These are phyloP conservation scores for Scheffersomyces titani DNA, from an alignment of 1,139 yeast species.

Conservation along the genomic window DNA sequence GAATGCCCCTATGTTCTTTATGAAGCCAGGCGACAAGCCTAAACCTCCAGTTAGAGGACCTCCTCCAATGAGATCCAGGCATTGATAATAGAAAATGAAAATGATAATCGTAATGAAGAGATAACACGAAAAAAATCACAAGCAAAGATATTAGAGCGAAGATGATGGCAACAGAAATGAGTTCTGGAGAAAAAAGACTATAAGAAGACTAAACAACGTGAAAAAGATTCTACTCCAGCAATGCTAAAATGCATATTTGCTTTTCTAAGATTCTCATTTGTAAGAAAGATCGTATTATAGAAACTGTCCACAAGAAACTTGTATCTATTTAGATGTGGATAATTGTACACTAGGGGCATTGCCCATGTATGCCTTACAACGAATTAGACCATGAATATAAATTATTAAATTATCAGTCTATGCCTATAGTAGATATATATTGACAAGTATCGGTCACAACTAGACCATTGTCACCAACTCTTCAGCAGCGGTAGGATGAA, in stretches of 20 bases:
- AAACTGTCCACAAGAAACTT: not conserved
- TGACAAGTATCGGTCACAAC: conserved; percentile 3
- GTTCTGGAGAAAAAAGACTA: too few relatives aligned
- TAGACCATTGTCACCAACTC: conserved; percentile 87
- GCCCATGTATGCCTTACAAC: not conserved
- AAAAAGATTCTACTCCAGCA: too few relatives aligned
- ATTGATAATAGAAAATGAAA: not conserved
- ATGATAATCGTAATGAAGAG: not conserved
- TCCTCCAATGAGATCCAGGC: conserved; percentile 15
- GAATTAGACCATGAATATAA: not conserved
- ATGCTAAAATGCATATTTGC: too few relatives aligned
- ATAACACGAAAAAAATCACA: not conserved
- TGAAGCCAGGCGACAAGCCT: conserved; percentile 66
- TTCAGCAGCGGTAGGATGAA: conserved; percentile 98
- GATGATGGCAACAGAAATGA: not conserved
- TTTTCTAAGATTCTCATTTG: too few relatives aligned
- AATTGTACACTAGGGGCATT: not conserved
- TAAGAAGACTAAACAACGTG: too few relatives aligned
- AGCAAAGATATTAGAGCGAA: not conserved
- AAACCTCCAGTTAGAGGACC: conserved; percentile 75
- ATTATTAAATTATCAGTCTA: not conserved
- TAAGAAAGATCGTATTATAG: not conserved
- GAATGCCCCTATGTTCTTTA: conserved; percentile 80
- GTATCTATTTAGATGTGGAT: not conserved
- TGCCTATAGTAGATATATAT: not conserved